These are phyloP conservation scores for Brasenia schreberi DNA, from an alignment of 164 flowering plant species.

Conservation along the genomic window DNA sequence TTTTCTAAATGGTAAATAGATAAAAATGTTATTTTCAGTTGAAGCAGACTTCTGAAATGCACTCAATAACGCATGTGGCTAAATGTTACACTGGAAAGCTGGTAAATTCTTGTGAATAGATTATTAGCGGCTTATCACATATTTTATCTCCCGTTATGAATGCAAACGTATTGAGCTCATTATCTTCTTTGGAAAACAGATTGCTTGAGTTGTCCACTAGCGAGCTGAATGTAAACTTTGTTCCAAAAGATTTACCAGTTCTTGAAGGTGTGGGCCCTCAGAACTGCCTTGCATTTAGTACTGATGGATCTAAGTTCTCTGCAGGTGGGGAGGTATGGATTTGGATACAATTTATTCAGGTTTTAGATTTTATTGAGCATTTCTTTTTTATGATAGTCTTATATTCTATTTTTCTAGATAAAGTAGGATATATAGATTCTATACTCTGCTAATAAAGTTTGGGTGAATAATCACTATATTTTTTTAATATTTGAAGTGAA, in stretches of 20 bases:
- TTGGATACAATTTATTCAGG: neutral
- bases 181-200: slow-evolving; percentile 24
- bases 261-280: slow-evolving; percentile 69
- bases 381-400: no score
- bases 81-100: neutral
- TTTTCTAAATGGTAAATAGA: no score
- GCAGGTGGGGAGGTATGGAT: slow-evolving; percentile 65
- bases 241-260: slow-evolving; percentile 37
- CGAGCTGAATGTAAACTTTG: slow-evolving; percentile 34
- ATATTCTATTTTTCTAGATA: no score
- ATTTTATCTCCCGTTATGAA: neutral
- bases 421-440: no score
- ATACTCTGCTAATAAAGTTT: no score
- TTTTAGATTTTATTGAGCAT: neutral
- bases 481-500: neutral
- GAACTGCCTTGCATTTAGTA: slow-evolving; percentile 71
- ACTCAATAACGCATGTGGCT: no score
- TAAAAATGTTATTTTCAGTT: no score
- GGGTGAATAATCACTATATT: neutral
- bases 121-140: neutral
- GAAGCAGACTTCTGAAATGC: no score
- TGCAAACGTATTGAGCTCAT: neutral
- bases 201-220: slow-evolving; percentile 44
- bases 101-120: neutral
- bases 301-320: slow-evolving; percentile 86